Base-by-base conservation (phyloP, 257 asterid genomes). In the Schizonepeta tenuifolia region DNA sequence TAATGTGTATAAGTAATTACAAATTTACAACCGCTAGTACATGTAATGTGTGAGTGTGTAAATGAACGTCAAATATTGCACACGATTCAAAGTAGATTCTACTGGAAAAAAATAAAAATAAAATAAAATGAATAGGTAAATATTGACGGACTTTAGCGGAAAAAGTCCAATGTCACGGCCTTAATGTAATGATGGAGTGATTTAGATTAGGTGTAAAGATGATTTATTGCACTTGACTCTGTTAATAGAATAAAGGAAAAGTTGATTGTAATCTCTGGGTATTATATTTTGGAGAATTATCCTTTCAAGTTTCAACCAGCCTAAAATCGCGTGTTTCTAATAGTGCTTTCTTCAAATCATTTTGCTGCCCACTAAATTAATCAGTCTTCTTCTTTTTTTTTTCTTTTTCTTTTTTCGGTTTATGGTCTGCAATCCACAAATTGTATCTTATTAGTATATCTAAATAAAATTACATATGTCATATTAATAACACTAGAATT, bases 141-240 rank as follows among this genome's bases (percentile, higher is more conserved):
- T 12, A 2, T 26, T 15, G 10, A 6, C 15, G 12, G 31, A 31
- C 1, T 35, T 1, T 22, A 58, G 69, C 56, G 75, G 31, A 71
- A 63, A 22, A 24, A 72, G 76, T 78, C 81, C 74, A 72, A 28
- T 75, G 22, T 71, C 71, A 36, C 76, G 81, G 79, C 83, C 36
- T 9, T 47, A 73, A 70, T 77, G 57, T 47, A 73, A 70, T 77
- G 57, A 71, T 79, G 64, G 77, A 35, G 68, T 71, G 67, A 76
- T 73, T 72, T 61, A 76, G 77, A 64, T 76, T 82, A 76, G 78
- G 82, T 78, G 69, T 66, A 76, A 75, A 77, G 70, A 50, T 26
- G 20, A 66, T 28, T 56, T 76, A 40, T 46, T n/a, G 38, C 24
- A 20, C 21, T 54, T 43, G 15, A 9, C 22, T 3, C 22, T 9